These are phyloP conservation scores for Ophiocordyceps australis DNA, from an alignment of 2,329 filamentous ascomycete genomes.

Conservation along the genomic window DNA sequence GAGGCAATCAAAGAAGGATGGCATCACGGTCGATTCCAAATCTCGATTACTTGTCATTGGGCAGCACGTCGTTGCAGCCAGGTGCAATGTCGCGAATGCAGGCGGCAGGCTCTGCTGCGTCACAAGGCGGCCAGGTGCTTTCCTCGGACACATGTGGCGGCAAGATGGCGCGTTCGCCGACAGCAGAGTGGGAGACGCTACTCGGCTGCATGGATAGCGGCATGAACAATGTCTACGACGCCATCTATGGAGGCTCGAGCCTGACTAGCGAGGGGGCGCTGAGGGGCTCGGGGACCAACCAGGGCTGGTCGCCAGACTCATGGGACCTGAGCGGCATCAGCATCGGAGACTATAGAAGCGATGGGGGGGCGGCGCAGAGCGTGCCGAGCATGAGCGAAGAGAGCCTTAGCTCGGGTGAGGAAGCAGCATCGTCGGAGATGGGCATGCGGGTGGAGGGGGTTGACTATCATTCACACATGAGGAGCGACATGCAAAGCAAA, in stretches of 20 bases:
- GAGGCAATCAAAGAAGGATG: constrained; percentile 13
- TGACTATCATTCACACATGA: constrained; percentile 12
- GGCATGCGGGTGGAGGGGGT: constrained; percentile 21
- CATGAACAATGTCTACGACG: constrained; percentile 68
- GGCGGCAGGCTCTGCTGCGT: constrained; percentile 5
- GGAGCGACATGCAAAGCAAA: neutral
- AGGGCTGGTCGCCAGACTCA: constrained; percentile 36
- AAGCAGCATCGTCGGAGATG: constrained; percentile 25
- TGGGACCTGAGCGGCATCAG: constrained; percentile 35
- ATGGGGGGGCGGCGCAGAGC: constrained; percentile 27
- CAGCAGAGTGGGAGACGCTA: constrained; percentile 67
- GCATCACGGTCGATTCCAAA: constrained; percentile 15
- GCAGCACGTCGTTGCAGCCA: constrained; percentile 24
- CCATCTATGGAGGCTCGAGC: constrained; percentile 53
- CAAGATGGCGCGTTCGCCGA: constrained; percentile 29
- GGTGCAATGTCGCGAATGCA: constrained; percentile 20
- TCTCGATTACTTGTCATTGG: constrained; percentile 40
- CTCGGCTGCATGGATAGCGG: constrained; percentile 66
- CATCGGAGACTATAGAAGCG: constrained; percentile 26
- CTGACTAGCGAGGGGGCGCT: constrained; percentile 26
- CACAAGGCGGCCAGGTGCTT: constrained; percentile 4
- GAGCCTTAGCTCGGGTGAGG: constrained; percentile 36
- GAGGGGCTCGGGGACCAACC: constrained; percentile 13
- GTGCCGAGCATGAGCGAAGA: constrained; percentile 39
- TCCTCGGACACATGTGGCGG: too few relatives aligned